Percentiles rank a stretch among this genome's conserved stretches.
Conservation (phyloP, 345 rosid genomes). For the Mangifera indica region DNA sequence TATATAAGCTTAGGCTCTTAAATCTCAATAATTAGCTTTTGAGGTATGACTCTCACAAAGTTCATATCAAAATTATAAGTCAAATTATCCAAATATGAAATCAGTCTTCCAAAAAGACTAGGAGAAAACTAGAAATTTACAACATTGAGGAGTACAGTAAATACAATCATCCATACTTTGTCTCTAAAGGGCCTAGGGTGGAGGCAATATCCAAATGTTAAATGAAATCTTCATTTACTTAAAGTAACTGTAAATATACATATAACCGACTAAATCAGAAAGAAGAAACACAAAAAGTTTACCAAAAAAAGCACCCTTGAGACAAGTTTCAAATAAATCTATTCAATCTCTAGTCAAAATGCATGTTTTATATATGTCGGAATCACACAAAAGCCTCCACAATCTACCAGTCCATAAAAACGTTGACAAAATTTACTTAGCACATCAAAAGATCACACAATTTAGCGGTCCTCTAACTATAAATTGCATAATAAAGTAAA, state of each 20-base stretch:
- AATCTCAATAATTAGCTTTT: too few relatives aligned
- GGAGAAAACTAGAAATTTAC: background rate
- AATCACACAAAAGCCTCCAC: background rate
- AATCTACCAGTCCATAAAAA: too few relatives aligned
- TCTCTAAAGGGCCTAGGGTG: background rate
- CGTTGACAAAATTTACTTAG: background rate
- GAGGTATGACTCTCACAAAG: too few relatives aligned
- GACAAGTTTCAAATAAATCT: background rate
- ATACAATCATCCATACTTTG: background rate
- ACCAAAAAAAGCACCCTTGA: background rate
- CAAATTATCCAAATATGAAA: too few relatives aligned
- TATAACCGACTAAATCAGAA: too few relatives aligned
- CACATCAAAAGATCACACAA: background rate
- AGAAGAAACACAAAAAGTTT: too few relatives aligned
- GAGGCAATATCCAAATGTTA: background rate
- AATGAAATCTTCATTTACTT: too few relatives aligned
- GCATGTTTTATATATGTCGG: background rate
- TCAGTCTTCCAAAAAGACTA: background rate
- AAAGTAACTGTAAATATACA: too few relatives aligned
- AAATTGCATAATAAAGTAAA: slow-evolving; percentile 6
- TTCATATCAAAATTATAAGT: too few relatives aligned
- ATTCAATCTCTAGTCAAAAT: background rate
- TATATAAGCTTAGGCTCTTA: too few relatives aligned
- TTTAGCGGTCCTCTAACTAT: background rate
- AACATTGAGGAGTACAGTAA: background rate